Conservation (phyloP, 2,329 filamentous ascomycete genomes). For the Neocucurbitaria cava region DNA sequence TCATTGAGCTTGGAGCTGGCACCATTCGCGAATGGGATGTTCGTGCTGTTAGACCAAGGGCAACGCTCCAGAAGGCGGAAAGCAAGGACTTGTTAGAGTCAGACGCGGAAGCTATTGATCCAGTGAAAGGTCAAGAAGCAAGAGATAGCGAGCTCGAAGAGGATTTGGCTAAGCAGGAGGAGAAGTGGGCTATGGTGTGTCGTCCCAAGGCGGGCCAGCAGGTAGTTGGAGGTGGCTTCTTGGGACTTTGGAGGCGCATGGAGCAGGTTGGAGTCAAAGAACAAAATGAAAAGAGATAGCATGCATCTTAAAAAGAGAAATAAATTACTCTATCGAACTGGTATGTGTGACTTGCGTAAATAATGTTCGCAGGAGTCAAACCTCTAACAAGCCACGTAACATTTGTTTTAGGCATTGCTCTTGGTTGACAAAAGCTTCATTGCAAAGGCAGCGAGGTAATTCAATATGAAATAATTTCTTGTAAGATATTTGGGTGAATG, state of each 20-base stretch:
- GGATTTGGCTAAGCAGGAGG: conserved; percentile 31
- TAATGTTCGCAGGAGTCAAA: not conserved
- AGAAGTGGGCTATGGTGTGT: conserved; percentile 47
- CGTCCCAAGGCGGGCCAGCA: conserved; percentile 45
- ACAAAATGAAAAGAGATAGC: not conserved
- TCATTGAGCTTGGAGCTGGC: conserved; percentile 64
- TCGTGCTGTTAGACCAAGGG: conserved; percentile 56
- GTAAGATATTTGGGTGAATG: not conserved
- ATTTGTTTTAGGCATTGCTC: too few relatives aligned
- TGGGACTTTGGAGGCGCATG: conserved; percentile 47
- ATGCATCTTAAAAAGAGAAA: too few relatives aligned
- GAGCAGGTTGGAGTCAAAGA: conserved; percentile 16
- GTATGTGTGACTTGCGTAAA: not conserved
- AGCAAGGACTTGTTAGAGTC: conserved; percentile 14
- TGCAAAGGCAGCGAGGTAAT: too few relatives aligned
- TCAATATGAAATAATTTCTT: too few relatives aligned
- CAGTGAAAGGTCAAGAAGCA: conserved; percentile 27
- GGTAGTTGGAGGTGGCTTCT: conserved; percentile 47
- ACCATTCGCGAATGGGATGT: conserved; percentile 71
- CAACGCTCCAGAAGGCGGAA: conserved; percentile 32
- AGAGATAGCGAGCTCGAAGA: conserved; percentile 39
- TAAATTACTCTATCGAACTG: not conserved
- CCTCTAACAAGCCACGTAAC: too few relatives aligned
- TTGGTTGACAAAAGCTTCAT: too few relatives aligned
- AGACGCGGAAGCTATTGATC: conserved; percentile 19